Evolutionary conservation across 2,329 filamentous ascomycete genomes (phyloP).

Genomic region (Didymosphaeria variabile): DNA sequence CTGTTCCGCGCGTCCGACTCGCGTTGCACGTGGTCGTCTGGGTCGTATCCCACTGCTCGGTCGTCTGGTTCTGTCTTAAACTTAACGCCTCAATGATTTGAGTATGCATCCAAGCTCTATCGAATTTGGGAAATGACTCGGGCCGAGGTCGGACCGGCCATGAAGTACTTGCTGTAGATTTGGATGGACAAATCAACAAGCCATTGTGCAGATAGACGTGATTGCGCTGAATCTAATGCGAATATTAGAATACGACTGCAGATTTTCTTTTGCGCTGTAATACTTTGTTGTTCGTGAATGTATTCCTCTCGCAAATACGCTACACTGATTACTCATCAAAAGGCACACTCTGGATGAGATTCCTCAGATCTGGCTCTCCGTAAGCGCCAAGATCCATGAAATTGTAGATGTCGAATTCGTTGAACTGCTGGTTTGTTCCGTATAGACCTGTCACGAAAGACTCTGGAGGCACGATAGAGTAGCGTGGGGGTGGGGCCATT

Average conservation of each 20-base stretch:
- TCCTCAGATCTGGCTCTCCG: constrained; percentile 15
- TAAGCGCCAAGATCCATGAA: constrained; percentile 12
- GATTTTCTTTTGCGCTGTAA: too few species aligned
- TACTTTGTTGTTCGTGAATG: too few species aligned
- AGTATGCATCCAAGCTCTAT: not conserved
- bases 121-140: too few species aligned
- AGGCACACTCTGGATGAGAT: not conserved
- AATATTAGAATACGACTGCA: too few species aligned
- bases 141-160: too few species aligned
- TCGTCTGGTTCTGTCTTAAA: not conserved
- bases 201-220: too few species aligned
- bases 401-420: constrained; percentile 4
- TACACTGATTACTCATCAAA: not conserved
- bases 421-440: constrained; percentile 2
- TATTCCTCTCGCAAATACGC: too few species aligned
- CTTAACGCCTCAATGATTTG: not conserved
- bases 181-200: too few species aligned
- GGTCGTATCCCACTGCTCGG: not conserved
- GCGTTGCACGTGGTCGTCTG: not conserved
- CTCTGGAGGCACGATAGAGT: constrained; percentile 1
- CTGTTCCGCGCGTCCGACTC: not conserved
- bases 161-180: too few species aligned
- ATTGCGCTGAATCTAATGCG: too few species aligned
- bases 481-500: not conserved
- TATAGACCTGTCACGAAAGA: constrained; percentile 13